Evolutionary conservation across 1,284 basidiomycete species (phyloP), one percentile per base, ranked within the genome.

Genomic region (Ganoderma lingzhi): DNA sequence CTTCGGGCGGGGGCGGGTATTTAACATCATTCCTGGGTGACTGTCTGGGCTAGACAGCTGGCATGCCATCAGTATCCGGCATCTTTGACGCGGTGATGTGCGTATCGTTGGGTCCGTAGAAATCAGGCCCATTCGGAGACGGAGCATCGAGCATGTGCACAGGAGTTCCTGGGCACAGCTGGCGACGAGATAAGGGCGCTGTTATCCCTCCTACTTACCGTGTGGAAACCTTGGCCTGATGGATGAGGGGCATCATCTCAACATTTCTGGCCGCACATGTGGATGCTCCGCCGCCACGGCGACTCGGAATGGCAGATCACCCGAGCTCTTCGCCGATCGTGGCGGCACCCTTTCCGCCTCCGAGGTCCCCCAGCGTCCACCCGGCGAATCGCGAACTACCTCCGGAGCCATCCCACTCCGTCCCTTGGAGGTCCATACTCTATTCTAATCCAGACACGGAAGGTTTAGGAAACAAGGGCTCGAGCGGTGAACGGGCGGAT

Each of bases 81-180:
- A 66, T 35, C 44, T 64, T 61, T 58, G 60, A 63, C 51, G 63
- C 56, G 62, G 61, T 55, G 66, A 68, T 62, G 45, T n/a, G 64
- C 62, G 51, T 53, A 64, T 66, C 62, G 30, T 39, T 55, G 48
- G 51, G 19, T 62, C 42, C 56, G 60, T 60, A 56, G 58, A 48
- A 51, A 53, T 64, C 62, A 64, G 37, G 55, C 5, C 68, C 64
- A 53, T 60, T 42, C 53, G 35, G 56, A 58, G 56, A 60, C 62
- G 41, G 69, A 61, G 58, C 62, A 60, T 45, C 51, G 60, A 63
- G 62, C 69, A 70, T 70, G 69, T 65, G 69, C 55, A 53, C 45
- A 53, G 30, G 55, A 37, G 63, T 68, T 63, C 69, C 55, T 67
- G 69, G 55, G 56, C 55, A 28, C 41, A 62, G 53, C 64, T 65